Percentiles rank a stretch among this genome's conserved stretches.
Conservation (phyloP, 1,284 basidiomycete species). For the Pascua guehoae region DNA sequence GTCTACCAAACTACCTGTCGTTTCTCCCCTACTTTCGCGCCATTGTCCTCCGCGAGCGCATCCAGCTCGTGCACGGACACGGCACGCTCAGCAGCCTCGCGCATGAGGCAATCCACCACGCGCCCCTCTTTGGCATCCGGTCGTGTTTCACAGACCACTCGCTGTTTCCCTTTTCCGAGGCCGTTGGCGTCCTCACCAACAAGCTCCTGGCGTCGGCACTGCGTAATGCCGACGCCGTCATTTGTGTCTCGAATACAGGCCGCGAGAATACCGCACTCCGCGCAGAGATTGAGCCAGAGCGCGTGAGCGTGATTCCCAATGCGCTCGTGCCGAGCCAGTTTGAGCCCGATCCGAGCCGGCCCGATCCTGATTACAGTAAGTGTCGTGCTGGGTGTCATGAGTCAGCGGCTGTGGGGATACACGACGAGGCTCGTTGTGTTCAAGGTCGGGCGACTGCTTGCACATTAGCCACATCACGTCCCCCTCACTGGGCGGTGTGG, state of each 20-base stretch:
- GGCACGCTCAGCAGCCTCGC: constrained; percentile 84
- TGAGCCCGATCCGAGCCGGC: constrained; percentile 57
- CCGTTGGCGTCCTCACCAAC: constrained; percentile 93
- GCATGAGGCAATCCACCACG: constrained; percentile 85
- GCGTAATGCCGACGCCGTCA: constrained; percentile 85
- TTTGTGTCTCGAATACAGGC: constrained; percentile 96
- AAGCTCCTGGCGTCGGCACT: constrained; percentile 84
- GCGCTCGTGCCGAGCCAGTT: constrained; percentile 88
- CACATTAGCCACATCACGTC: too few relatives aligned
- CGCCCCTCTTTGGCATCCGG: constrained; percentile 65
- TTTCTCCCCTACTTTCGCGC: constrained; percentile 86
- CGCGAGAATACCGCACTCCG: constrained; percentile 93
- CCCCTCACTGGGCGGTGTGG: too few relatives aligned
- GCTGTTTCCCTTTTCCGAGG: constrained; percentile 92
- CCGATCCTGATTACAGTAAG: constrained; percentile 61
- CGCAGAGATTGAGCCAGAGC: constrained; percentile 66
- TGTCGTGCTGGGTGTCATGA: background rate
- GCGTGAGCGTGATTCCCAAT: constrained; percentile 89
- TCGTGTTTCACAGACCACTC: constrained; percentile 97
- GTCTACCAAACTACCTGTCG: constrained; percentile 89
- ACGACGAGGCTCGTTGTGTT: too few relatives aligned
- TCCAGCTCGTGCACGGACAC: constrained; percentile 87
- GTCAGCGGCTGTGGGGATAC: background rate
- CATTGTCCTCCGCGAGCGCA: constrained; percentile 80
- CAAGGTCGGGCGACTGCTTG: too few relatives aligned